phyloP scores from a whole-genome alignment of 345 rosid genomes.

The Salix suchowensis region DNA sequence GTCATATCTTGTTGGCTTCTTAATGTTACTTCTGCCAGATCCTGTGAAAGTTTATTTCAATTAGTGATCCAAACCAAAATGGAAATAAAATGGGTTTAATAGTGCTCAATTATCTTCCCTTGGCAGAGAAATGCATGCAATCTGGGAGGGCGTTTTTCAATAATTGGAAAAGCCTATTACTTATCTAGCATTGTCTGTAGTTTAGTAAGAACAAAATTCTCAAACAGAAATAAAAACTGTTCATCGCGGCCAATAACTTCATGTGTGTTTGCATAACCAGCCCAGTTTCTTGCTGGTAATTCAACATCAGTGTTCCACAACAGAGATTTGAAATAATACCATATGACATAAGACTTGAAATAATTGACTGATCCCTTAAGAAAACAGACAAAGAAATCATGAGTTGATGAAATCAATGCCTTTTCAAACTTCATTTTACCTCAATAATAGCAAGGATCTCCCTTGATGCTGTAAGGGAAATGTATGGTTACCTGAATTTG shows the following conservation, averaged over 20 bases:
- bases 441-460: neutral
- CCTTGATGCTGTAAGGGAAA: neutral
- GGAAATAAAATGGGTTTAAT: neutral
- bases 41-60: constrained; percentile 3
- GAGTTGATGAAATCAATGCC: neutral
- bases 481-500: neutral
- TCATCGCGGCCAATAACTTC: neutral
- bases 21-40: neutral
- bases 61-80: neutral
- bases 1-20: neutral
- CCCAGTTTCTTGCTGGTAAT: neutral
- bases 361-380: neutral
- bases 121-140: neutral
- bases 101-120: neutral
- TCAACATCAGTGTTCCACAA: neutral
- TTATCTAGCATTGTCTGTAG: neutral
- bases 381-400: neutral
- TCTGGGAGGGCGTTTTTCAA: neutral
- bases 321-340: neutral
- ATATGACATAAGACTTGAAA: neutral
- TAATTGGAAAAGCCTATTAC: neutral
- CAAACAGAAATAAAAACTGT: neutral
- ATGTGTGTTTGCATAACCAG: neutral
- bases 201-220: neutral
- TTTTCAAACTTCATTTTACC: constrained; percentile 1